Conservation (phyloP, 768 basidiomycete species). For the Tulasnella sp. region DNA sequence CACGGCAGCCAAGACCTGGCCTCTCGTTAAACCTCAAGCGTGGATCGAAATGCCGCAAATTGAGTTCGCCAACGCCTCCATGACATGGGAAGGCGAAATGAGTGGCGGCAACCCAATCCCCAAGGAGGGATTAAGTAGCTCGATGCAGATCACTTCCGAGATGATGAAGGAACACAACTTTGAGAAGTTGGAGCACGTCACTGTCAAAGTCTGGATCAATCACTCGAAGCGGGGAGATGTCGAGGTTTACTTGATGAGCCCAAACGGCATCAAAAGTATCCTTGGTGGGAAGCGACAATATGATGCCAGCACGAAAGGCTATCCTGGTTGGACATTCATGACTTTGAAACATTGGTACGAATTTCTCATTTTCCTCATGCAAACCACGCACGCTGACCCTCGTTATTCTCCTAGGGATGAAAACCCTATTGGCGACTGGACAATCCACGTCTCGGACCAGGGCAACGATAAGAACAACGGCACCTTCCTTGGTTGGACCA, state of each 20-base stretch:
- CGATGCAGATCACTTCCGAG: slow-evolving; percentile 59
- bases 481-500: slow-evolving; percentile 82
- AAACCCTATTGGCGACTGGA: slow-evolving; percentile 86
- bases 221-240: slow-evolving; percentile 86
- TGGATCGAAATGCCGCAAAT: slow-evolving; percentile 78
- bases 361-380: neutral
- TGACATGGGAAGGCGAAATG: slow-evolving; percentile 51
- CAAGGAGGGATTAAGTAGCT: slow-evolving; percentile 59
- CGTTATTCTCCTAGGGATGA: slow-evolving; percentile 67
- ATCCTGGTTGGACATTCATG: slow-evolving; percentile 98
- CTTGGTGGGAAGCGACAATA: slow-evolving; percentile 65
- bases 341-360: slow-evolving; percentile 92
- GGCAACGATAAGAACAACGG: slow-evolving; percentile 54
- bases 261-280: slow-evolving; percentile 78
- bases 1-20: slow-evolving; percentile 74
- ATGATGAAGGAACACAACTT: slow-evolving; percentile 71
- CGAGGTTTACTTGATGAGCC: slow-evolving; percentile 83
- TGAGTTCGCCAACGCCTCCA: slow-evolving; percentile 58
- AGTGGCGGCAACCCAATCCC: slow-evolving; percentile 64
- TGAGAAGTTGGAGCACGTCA: slow-evolving; percentile 87
- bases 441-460: slow-evolving; percentile 78
- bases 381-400: neutral
- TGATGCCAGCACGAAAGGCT: slow-evolving; percentile 67
- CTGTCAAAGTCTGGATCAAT: slow-evolving; percentile 87
- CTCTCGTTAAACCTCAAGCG: slow-evolving; percentile 87